phyloP scores from a whole-genome alignment of 2,329 filamentous ascomycete species.

The Paecilomyces sp. region DNA sequence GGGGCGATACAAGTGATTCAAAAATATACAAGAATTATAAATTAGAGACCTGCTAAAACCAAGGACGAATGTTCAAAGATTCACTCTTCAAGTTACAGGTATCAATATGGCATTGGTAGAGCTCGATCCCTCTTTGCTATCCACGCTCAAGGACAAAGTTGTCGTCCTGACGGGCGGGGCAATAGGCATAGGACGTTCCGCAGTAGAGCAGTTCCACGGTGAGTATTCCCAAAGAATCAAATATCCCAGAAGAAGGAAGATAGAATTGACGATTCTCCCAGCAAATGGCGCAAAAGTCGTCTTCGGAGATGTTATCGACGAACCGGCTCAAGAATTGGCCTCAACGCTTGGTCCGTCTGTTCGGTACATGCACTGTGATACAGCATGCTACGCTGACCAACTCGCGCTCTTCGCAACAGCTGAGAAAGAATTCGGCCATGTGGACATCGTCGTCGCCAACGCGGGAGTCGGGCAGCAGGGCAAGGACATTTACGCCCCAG shows the following conservation, averaged over 20 bases:
- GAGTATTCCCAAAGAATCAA: neutral
- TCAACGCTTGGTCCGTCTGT: slow-evolving; percentile 1
- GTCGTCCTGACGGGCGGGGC: slow-evolving; percentile 41
- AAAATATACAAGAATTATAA: too few species aligned
- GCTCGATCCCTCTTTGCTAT: slow-evolving; percentile 9
- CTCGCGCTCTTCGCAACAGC: slow-evolving; percentile 12
- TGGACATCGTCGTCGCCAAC: slow-evolving; percentile 19
- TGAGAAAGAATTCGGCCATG: slow-evolving; percentile 10
- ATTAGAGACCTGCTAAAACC: too few species aligned
- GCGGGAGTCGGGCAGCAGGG: slow-evolving; percentile 11
- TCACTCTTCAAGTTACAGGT: too few species aligned
- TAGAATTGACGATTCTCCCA: neutral
- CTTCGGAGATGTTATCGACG: slow-evolving; percentile 7
- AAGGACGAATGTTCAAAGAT: too few species aligned
- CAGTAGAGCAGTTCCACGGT: slow-evolving; percentile 11
- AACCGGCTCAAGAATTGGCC: neutral
- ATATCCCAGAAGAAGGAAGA: neutral
- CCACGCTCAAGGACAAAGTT: slow-evolving; percentile 29
- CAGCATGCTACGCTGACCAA: slow-evolving; percentile 5
- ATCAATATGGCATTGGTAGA: slow-evolving; percentile 9
- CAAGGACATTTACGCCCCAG: slow-evolving; percentile 11
- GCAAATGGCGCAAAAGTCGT: slow-evolving; percentile 6
- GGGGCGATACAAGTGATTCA: too few species aligned
- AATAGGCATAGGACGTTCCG: slow-evolving; percentile 19
- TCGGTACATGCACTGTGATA: slow-evolving; percentile 3